Percentiles rank a stretch among this genome's conserved stretches.
These are phyloP conservation scores for Neofusicoccum laricinum DNA, from an alignment of 2,329 filamentous ascomycete species.

Conservation along the genomic window DNA sequence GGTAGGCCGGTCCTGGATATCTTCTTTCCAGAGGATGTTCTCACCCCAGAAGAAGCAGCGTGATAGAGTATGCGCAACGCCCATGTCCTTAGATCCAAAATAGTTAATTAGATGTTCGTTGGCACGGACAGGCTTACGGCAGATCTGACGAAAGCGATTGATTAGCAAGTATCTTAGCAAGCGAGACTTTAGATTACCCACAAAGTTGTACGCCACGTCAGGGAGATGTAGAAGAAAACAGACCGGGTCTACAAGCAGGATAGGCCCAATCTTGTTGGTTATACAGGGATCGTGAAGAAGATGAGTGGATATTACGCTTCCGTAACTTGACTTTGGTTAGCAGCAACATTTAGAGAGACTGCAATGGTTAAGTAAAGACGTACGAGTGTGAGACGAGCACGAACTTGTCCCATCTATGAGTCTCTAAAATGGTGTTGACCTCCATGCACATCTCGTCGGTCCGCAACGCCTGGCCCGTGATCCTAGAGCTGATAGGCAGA, in stretches of 20 bases:
- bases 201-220: conserved; percentile 71
- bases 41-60: conserved; percentile 70
- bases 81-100: conserved; percentile 66
- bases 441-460: conserved; percentile 56
- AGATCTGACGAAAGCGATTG: background rate
- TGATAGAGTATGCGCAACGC: conserved; percentile 61
- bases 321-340: background rate
- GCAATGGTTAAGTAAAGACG: conserved; percentile 50
- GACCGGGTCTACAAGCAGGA: conserved; percentile 62
- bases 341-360: background rate
- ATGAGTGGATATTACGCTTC: conserved; percentile 53
- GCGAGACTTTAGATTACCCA: conserved; percentile 30
- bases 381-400: conserved; percentile 62
- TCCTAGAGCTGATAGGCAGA: conserved; percentile 62
- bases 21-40: conserved; percentile 68
- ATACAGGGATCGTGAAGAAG: conserved; percentile 53
- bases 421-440: conserved; percentile 55
- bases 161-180: background rate
- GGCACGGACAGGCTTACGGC: conserved; percentile 39
- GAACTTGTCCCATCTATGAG: conserved; percentile 58
- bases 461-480: conserved; percentile 53
- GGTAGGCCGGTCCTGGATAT: conserved; percentile 48
- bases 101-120: conserved; percentile 71
- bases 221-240: conserved; percentile 66
- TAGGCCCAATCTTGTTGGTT: conserved; percentile 45